Conservation (phyloP, 768 basidiomycete species). For the Calocera viscosa region DNA sequence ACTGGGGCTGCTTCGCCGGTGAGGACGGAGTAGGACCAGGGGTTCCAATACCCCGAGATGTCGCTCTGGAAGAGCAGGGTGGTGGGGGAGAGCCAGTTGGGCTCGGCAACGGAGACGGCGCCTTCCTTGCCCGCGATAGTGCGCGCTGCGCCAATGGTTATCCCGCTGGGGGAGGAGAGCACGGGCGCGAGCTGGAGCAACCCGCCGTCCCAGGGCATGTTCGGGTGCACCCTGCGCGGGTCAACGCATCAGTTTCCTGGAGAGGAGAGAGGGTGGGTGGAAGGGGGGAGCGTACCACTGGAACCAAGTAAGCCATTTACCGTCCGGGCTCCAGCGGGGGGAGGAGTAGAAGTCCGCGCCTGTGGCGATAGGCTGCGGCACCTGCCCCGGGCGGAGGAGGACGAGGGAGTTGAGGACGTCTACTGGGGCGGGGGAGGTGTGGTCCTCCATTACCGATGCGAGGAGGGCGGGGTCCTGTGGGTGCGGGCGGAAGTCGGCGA, state of each 20-base stretch:
- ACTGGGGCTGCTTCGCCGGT: slow-evolving; percentile 29
- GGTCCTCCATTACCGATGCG: slow-evolving; percentile 57
- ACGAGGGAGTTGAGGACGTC: slow-evolving; percentile 46
- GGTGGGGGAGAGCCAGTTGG: slow-evolving; percentile 46
- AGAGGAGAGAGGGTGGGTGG: neutral
- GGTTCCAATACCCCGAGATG: slow-evolving; percentile 53
- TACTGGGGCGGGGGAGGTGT: slow-evolving; percentile 42
- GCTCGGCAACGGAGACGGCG: slow-evolving; percentile 45
- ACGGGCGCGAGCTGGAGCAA: slow-evolving; percentile 45
- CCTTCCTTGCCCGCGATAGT: slow-evolving; percentile 42
- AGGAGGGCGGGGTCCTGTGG: slow-evolving; percentile 43
- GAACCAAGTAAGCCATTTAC: slow-evolving; percentile 45
- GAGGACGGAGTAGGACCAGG: slow-evolving; percentile 39
- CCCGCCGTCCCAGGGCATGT: slow-evolving; percentile 62
- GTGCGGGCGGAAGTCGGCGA: slow-evolving; percentile 49
- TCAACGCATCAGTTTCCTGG: neutral
- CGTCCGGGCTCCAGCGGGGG: slow-evolving; percentile 49
- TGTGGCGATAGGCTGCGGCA: slow-evolving; percentile 35
- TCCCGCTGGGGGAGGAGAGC: slow-evolving; percentile 5
- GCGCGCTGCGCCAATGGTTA: slow-evolving; percentile 30
- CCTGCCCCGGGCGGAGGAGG: slow-evolving; percentile 39
- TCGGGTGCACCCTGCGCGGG: slow-evolving; percentile 28
- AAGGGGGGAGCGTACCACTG: slow-evolving; percentile 37
- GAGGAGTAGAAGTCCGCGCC: slow-evolving; percentile 63
- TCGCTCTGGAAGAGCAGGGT: slow-evolving; percentile 54